Evolutionary conservation across 2,329 filamentous ascomycete genomes (phyloP).

Genomic region (Leptographium wingfieldii): DNA sequence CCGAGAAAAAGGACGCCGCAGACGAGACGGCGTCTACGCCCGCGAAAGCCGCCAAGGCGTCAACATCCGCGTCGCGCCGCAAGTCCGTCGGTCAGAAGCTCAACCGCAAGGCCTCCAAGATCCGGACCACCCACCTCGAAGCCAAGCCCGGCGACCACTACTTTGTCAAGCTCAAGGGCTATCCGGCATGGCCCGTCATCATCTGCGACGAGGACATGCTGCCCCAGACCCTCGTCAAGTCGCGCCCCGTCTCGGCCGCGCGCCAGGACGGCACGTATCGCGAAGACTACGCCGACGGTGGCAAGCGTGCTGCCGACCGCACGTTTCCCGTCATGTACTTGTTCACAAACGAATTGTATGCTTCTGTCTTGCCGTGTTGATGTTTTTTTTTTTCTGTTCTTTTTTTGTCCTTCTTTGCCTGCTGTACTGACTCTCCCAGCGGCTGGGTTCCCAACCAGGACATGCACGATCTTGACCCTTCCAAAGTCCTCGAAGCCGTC

Average conservation of each 20-base stretch:
- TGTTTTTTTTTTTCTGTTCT: neutral
- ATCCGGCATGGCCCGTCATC: conserved; percentile 87
- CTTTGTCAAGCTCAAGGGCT: conserved; percentile 87
- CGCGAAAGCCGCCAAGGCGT: neutral
- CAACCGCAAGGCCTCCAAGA: conserved; percentile 73
- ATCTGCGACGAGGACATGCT: conserved; percentile 93
- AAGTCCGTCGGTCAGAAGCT: conserved; percentile 73
- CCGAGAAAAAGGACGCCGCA: conserved; percentile 2
- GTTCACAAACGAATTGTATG: conserved; percentile 93
- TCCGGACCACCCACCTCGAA: conserved; percentile 58
- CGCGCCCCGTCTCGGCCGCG: conserved; percentile 72
- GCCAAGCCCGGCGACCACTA: conserved; percentile 86
- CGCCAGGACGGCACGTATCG: conserved; percentile 76
- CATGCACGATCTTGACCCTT: conserved; percentile 62
- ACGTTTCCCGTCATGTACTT: conserved; percentile 95
- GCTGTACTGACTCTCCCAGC: conserved; percentile 31
- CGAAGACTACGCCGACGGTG: conserved; percentile 76
- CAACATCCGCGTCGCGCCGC: conserved; percentile 44
- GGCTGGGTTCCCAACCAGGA: conserved; percentile 84
- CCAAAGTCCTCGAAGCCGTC: conserved; percentile 54
- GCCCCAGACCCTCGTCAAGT: conserved; percentile 60
- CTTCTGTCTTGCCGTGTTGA: neutral
- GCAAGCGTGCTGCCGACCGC: conserved; percentile 72
- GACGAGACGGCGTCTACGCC: conserved; percentile 15
- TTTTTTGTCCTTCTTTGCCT: conserved; percentile 7